Evolutionary conservation across 1,139 yeast genomes (phyloP).

Genomic region (Eremothecium cymbalariae): DNA sequence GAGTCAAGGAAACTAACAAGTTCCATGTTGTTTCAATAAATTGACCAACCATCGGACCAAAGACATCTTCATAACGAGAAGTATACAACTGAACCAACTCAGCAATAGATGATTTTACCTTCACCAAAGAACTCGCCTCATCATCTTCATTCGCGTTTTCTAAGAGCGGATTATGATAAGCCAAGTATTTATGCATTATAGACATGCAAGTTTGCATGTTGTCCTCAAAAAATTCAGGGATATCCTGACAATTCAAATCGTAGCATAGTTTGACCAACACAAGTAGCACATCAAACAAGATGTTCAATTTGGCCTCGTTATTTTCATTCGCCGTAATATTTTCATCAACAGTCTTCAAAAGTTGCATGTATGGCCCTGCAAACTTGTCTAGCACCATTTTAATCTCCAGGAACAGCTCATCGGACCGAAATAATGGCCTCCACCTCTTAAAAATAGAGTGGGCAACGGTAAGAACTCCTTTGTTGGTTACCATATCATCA

Average conservation of each 20-base stretch:
- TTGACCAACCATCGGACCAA: conserved; percentile 63
- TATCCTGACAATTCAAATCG: conserved; percentile 94
- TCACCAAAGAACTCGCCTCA: conserved; percentile 61
- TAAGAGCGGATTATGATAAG: conserved; percentile 47
- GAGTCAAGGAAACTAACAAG: conserved; percentile 56
- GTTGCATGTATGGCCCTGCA: conserved; percentile 66
- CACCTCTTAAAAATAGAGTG: conserved; percentile 94
- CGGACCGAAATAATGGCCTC: conserved; percentile 91
- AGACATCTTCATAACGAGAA: conserved; percentile 86
- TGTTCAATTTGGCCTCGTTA: conserved; percentile 41
- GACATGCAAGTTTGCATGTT: conserved; percentile 70
- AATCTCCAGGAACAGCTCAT: conserved; percentile 81
- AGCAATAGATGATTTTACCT: conserved; percentile 73
- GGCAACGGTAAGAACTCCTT: conserved; percentile 83
- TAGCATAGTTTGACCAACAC: conserved; percentile 73
- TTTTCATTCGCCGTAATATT: conserved; percentile 45
- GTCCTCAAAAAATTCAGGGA: conserved; percentile 97
- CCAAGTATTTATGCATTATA: conserved; percentile 70
- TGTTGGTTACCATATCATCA: conserved; percentile 64
- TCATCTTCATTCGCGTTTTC: conserved; percentile 56
- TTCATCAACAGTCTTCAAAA: conserved; percentile 59
- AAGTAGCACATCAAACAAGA: conserved; percentile 64
- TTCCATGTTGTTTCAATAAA: conserved; percentile 83
- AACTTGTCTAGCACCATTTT: conserved; percentile 79
- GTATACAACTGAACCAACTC: conserved; percentile 82